A percentile compares a stretch with the other conserved stretches of the same genome.
phyloP scores from a whole-genome alignment of 441 rosid species.

The Pelargonium myrrhifolium region DNA sequence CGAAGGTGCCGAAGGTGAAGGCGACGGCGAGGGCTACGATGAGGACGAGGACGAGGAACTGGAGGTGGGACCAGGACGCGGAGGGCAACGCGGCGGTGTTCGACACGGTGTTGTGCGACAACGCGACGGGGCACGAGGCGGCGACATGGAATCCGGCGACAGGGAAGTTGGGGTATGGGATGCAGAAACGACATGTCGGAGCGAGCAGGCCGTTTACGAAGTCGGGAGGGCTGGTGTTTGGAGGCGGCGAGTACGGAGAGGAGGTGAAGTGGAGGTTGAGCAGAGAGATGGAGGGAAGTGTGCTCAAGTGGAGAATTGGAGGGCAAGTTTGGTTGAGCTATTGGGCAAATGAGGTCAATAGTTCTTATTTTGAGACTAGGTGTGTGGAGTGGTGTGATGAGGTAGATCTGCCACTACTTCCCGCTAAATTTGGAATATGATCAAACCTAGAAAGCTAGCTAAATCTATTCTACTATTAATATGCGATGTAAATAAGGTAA shows the following conservation, averaged over 20 bases:
- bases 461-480: too few relatives aligned
- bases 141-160: conserved; percentile 24
- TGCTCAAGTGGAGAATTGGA: conserved; percentile 38
- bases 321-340: conserved; percentile 71
- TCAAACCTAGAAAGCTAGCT: too few relatives aligned
- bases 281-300: conserved; percentile 89
- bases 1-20: conserved; percentile 40
- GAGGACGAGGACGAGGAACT: conserved; percentile 49
- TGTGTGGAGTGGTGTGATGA: conserved; percentile 79
- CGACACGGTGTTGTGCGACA: conserved; percentile 53
- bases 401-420: conserved; percentile 71
- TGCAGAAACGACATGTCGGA: not conserved
- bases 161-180: not conserved
- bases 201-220: conserved; percentile 45
- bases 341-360: conserved; percentile 47
- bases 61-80: conserved; percentile 80
- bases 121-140: conserved; percentile 42
- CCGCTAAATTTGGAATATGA: conserved; percentile 17
- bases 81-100: conserved; percentile 77
- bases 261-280: conserved; percentile 67
- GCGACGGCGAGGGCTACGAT: conserved; percentile 42
- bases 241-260: conserved; percentile 65
- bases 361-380: conserved; percentile 55
- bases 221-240: conserved; percentile 63
- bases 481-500: too few relatives aligned